Evolutionary conservation across 2,329 filamentous ascomycete genomes (phyloP).

Genomic region (Fusarium sp.): DNA sequence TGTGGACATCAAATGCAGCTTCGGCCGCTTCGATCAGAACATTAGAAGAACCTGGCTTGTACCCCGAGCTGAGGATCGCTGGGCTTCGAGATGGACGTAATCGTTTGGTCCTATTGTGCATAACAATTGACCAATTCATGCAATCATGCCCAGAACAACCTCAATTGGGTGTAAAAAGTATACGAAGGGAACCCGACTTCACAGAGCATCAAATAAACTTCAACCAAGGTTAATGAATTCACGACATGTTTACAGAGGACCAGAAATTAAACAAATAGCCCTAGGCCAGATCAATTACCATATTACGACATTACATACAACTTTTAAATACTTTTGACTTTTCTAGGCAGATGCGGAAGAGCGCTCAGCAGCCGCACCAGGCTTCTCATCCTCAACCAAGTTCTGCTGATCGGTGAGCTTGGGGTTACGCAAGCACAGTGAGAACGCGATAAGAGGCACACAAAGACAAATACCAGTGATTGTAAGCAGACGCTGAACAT

Average conservation of each 20-base stretch:
- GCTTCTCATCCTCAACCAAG: constrained; percentile 48
- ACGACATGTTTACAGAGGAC: neutral
- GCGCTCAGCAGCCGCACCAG: constrained; percentile 12
- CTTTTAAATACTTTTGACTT: neutral
- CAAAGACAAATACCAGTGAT: constrained; percentile 61
- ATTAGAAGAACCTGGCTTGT: neutral
- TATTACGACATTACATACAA: constrained; percentile 10
- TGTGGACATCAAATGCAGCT: accelerated
- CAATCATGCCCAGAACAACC: neutral
- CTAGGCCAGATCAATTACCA: constrained; percentile 16
- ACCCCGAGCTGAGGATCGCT: neutral
- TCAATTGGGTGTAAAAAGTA: neutral
- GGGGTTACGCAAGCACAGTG: constrained; percentile 55
- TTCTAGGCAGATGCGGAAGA: neutral
- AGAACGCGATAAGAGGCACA: constrained; percentile 58
- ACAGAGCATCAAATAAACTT: neutral
- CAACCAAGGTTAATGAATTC: neutral
- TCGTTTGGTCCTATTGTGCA: accelerated
- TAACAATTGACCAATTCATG: neutral
- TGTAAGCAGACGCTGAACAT: constrained; percentile 57
- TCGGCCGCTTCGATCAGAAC: neutral
- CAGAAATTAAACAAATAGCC: neutral
- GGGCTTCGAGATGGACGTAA: accelerated
- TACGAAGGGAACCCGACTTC: too few species aligned
- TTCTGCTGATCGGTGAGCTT: constrained; percentile 58